These are phyloP conservation scores for Suillus brevipes DNA, from an alignment of 768 basidiomycete species.

Conservation along the genomic window DNA sequence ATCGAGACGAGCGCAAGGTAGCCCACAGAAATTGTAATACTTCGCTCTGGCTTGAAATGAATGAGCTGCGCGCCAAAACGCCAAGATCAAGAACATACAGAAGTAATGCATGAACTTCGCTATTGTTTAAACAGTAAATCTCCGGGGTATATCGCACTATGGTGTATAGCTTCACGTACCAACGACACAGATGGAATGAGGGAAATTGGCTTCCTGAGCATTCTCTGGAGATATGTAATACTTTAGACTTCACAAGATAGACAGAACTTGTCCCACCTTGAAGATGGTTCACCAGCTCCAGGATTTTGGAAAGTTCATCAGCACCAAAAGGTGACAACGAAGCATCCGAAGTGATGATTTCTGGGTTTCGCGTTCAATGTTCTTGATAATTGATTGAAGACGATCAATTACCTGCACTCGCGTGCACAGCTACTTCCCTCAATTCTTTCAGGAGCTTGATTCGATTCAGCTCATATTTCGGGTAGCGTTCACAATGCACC, in stretches of 20 bases:
- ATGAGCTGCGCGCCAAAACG: not conserved
- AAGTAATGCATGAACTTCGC: conserved; percentile 46
- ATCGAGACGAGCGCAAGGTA: conserved; percentile 45
- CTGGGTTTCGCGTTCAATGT: conserved; percentile 3
- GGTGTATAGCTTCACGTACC: not conserved
- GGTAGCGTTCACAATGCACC: conserved; percentile 11
- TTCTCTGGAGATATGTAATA: not conserved
- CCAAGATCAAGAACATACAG: conserved; percentile 26
- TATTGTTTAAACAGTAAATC: conserved; percentile 16
- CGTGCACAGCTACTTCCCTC: conserved; percentile 8
- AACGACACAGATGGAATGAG: conserved; percentile 6
- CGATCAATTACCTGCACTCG: conserved; percentile 21
- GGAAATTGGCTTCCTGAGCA: not conserved
- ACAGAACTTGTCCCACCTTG: conserved; percentile 5
- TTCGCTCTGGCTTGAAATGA: conserved; percentile 26
- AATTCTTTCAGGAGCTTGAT: conserved; percentile 7
- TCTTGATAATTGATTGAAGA: too few relatives aligned
- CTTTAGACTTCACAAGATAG: too few relatives aligned
- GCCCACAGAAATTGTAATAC: conserved; percentile 49
- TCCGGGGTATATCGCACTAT: not conserved
- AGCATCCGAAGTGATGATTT: conserved; percentile 10
- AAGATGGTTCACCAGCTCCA: conserved; percentile 12
- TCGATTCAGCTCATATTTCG: conserved; percentile 3
- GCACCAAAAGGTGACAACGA: conserved; percentile 13
- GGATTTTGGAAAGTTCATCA: conserved; percentile 8